A percentile compares a stretch with the other conserved stretches of the same genome.
Conservation (phyloP, 306 rosid genomes). For the Oemleria cerasiformis region DNA sequence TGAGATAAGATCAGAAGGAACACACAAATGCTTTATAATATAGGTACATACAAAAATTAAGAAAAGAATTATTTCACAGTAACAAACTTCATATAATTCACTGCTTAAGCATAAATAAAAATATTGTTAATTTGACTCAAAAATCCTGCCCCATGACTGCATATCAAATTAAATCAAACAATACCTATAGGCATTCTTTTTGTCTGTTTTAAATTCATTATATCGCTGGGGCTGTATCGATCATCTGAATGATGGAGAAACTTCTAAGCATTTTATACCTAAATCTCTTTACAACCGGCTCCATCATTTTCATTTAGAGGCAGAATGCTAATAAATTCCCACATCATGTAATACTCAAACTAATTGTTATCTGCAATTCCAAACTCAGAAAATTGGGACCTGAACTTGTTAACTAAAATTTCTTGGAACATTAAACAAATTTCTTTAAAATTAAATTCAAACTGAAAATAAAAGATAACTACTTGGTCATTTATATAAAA, state of each 20-base stretch:
- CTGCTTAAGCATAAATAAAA: not conserved
- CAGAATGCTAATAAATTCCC: not conserved
- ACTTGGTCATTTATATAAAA: not conserved
- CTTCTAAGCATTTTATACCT: not conserved
- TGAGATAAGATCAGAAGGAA: slow-evolving; percentile 6
- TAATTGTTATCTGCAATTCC: not conserved
- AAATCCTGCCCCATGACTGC: not conserved
- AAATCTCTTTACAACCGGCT: slow-evolving; percentile 12
- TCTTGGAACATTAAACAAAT: too few species aligned
- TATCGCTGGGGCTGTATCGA: not conserved
- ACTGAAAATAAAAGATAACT: too few species aligned
- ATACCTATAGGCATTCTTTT: not conserved
- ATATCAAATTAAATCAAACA: not conserved
- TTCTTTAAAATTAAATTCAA: too few species aligned
- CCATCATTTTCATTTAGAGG: not conserved
- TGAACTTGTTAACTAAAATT: not conserved
- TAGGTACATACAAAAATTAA: not conserved
- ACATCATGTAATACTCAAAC: not conserved
- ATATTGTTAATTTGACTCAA: not conserved
- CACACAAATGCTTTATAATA: slow-evolving; percentile 2
- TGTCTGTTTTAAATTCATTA: not conserved
- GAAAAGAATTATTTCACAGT: not conserved
- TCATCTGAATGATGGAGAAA: not conserved
- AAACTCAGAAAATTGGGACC: not conserved
- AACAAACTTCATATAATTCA: not conserved